Evolutionary conservation across 208 protist genomes (phyloP), one percentile per base, ranked within the genome.

Genomic region (Crithidia thermophila): DNA sequence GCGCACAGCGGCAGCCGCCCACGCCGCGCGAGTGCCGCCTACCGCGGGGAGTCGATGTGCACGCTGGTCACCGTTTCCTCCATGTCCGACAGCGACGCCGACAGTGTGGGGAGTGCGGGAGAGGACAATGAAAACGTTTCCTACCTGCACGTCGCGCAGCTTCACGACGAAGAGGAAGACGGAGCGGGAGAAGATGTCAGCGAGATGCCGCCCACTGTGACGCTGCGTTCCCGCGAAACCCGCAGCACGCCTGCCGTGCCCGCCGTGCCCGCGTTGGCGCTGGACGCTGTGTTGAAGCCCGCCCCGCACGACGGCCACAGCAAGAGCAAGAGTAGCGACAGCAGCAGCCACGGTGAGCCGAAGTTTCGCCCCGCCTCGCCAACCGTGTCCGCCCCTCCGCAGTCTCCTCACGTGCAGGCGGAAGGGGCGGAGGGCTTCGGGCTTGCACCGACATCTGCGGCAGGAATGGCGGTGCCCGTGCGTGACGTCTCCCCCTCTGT

Each of bases 31-130:
- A 53, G 56, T 55, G 43, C 63, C 13, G 58, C 59, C 34, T 52
- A 37, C 9, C 68, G 67, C 27, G 68, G 68, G n/a, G 75, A 81
- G 33, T 81, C 75, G 20, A 61, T 72, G 46, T 69, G 68, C 53
- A 81, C 68, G 1, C 49, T 76, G 42, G 63, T 81, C 27, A 81
- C 75, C 27, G 68, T 81, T 25, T 81, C 75, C 27, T 73, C 75
- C 67, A 76, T 75, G 67, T 81, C 75, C 7, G 67, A 63, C 57
- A 33, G 52, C 18, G 61, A 69, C 18, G 50, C 45, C 42, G 68
- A 59, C 13, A 37, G 33, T 16, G 53, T 43, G 20, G 25, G 34
- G 33, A 36, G 31, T 23, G 23, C 23, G 14, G 16, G 16, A n/a
- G 52, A 21, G 14, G 56, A 8, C 51, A 31, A 18, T 16, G 33